These are phyloP conservation scores for Setaria viridis DNA, from an alignment of 202 grass and related monocot species.

Conservation along the genomic window DNA sequence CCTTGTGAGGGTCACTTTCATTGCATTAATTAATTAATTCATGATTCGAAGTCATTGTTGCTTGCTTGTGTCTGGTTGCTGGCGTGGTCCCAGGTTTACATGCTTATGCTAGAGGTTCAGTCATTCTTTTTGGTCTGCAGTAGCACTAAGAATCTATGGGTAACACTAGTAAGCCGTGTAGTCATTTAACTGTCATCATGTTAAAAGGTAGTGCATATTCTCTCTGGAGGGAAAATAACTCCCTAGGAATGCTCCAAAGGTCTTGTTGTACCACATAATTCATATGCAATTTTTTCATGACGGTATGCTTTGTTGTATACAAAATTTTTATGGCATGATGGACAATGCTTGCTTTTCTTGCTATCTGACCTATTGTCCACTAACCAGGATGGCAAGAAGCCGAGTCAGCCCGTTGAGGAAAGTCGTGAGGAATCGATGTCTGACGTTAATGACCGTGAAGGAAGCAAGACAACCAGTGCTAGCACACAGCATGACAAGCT, in stretches of 20 bases:
- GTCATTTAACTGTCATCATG: neutral
- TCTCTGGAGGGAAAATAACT: neutral
- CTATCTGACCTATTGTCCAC: conserved; percentile 35
- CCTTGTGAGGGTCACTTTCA: neutral
- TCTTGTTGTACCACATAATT: neutral
- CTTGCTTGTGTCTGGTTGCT: neutral
- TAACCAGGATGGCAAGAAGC: conserved; percentile 52
- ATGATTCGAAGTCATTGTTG: neutral
- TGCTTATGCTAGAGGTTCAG: neutral
- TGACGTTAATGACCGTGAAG: conserved; percentile 43
- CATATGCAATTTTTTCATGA: neutral
- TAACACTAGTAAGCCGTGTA: neutral
- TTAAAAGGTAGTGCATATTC: neutral
- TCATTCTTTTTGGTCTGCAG: neutral
- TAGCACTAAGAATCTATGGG: neutral
- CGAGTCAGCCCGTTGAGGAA: conserved; percentile 28
- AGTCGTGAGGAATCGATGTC: conserved; percentile 59
- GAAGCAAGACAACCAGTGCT: conserved; percentile 45
- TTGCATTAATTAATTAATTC: neutral
- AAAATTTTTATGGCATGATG: neutral
- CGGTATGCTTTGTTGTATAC: neutral
- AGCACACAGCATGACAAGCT: conserved; percentile 73
- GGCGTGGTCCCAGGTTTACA: neutral
- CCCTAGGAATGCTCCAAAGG: neutral
- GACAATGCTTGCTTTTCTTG: neutral